These are phyloP conservation scores for Cladosporium sp. DNA, from an alignment of 2,329 filamentous ascomycete genomes.

Conservation along the genomic window DNA sequence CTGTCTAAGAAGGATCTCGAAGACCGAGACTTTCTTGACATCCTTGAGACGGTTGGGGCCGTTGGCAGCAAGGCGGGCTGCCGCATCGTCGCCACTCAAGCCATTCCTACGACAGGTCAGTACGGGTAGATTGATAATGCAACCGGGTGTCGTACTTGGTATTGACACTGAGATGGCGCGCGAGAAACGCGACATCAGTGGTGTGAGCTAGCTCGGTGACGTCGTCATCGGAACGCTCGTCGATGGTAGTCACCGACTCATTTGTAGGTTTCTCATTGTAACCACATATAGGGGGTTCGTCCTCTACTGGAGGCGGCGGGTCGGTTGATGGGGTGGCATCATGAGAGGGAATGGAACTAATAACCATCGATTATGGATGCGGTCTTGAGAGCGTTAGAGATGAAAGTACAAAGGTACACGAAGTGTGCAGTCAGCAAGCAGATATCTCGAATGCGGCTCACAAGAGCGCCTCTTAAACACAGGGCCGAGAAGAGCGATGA, in stretches of 20 bases:
- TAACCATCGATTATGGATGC: constrained; percentile 5
- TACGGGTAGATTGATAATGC: not conserved
- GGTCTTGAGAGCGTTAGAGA: not conserved
- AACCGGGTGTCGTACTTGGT: not conserved
- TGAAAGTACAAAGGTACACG: constrained; percentile 6
- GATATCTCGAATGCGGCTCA: not conserved
- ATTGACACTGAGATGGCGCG: constrained; percentile 2
- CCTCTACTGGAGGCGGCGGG: constrained; percentile 4
- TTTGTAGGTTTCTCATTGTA: not conserved
- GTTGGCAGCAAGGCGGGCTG: constrained; percentile 8
- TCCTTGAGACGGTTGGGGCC: constrained; percentile 17
- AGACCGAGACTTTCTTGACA: constrained; percentile 15
- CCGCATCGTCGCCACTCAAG: constrained; percentile 8
- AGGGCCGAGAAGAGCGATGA: not conserved
- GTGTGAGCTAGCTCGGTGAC: constrained; percentile 8
- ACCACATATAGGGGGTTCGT: constrained; percentile 11
- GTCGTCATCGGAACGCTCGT: constrained; percentile 3
- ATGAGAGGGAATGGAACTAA: constrained; percentile 7
- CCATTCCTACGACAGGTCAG: constrained; percentile 1
- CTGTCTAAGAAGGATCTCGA: constrained; percentile 22
- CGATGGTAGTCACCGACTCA: constrained; percentile 11
- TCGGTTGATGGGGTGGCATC: constrained; percentile 1
- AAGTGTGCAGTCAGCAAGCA: no score
- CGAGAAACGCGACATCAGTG: not conserved
- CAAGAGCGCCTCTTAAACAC: constrained; percentile 7